Base-by-base conservation (phyloP, 1,284 basidiomycete species). In the Trichosporon inkin region DNA sequence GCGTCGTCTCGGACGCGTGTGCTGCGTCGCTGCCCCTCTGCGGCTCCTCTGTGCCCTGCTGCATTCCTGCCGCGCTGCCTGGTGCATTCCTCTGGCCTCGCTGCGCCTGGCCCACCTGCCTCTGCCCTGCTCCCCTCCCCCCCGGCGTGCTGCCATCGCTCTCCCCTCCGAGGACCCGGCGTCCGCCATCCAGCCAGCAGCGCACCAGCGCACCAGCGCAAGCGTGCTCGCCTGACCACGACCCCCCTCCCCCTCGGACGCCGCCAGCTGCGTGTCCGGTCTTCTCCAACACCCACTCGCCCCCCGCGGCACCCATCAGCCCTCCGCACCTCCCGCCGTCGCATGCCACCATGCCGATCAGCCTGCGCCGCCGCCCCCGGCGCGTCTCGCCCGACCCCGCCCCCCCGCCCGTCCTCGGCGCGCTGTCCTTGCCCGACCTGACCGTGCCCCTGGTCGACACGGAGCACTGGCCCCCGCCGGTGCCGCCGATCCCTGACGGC, bases 401-500 rank as follows among this genome's bases (percentile, higher is more conserved):
- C 24, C 49, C 57, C 6, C 51, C 56, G 11, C 64, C 62, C 14
- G 47, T 54, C 17, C 62, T 62, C 62, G 73, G 49, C 59, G 68
- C 70, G 1, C 64, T 76, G 19, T 71, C 71, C 4, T 59, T 75
- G 38, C 74, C 74, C 5, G 72, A 74, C 55, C 57, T 72, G 14
- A 68, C 70, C 7, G 64, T 64, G 11, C 72, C 73, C 13, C 68
- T 76, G 17, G 64, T 75, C 38, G 74, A 75, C 55, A 56, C 69
- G 1, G 61, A 58, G 14, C 44, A 49, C 24, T 49, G 44, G 44
- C 44, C 57, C 57, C 65, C 51, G 62, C 67, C 41, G 71, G 69
- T 68, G 65, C 68, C 52, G 66, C 69, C 38, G 6, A 57, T 71
- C 13, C 67, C 67, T 14, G 56, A 53, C 10, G 55, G 62, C 40